Base-by-base conservation (phyloP, 2,329 filamentous ascomycete genomes). In the Penicillium sp. region DNA sequence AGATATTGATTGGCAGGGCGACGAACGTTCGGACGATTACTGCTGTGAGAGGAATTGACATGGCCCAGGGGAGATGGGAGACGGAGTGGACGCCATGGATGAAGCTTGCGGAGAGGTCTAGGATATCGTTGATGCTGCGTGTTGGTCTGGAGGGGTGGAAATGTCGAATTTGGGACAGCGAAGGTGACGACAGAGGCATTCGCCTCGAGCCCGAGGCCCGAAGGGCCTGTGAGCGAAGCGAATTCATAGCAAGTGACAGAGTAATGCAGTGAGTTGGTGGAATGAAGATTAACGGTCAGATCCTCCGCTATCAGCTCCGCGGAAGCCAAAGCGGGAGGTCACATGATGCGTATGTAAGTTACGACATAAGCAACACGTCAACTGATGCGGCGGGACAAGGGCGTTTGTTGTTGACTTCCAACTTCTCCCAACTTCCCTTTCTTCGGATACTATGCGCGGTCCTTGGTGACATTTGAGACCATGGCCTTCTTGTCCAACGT, bases 11-110 rank as follows among this genome's bases (percentile, higher is more conserved):
- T 3, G 80, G 80, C 8, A 80, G 67, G 34, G 78, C 74, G 44
- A 84, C 64, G 6, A 71, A 49, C 15, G 67, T 71, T 41, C 83
- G 80, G 2, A 84, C 71, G 13, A 78, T 43, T 33, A 84, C 61
- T 3, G 83, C 82, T 3, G 80, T 75, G 46, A 83, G 66, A 4
- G 83, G 83, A 34, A 86, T 76, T 17, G 79, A 78, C 10, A 74
- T 70, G 7, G 69, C 78, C 83, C 83, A 86, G 48, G 82, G 74
- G 2, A 84, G 69, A 36, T 74, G 70, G 13, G 73, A 76, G 33
- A 72, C 9, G 18, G 65, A 65, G 62, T 85, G 80, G 70, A 91
- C 60, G 21, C 71, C 59, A 49, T 78, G 70, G 46, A 84, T 71
- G 51, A 80, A 62, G 43, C 68, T 66, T 56, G 80, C 76, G 2